phyloP scores from a whole-genome alignment of 805 yeast genomes.

The Candida sphagnicola region DNA sequence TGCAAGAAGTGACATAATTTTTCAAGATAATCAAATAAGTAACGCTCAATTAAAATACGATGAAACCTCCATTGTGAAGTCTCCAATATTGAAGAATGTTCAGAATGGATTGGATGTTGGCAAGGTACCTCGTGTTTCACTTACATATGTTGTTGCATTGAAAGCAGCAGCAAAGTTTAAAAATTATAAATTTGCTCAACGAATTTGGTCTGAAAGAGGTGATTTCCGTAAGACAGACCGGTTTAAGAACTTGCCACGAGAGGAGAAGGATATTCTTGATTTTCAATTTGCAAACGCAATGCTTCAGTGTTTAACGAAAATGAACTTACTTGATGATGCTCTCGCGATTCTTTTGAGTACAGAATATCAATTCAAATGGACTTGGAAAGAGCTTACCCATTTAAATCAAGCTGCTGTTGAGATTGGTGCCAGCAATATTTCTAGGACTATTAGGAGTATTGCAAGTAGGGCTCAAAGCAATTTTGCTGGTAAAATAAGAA shows the following conservation, averaged over 20 bases:
- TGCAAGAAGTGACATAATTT: background rate
- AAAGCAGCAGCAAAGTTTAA: slow-evolving; percentile 60
- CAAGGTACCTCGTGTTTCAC: slow-evolving; percentile 29
- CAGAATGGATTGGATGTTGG: slow-evolving; percentile 3
- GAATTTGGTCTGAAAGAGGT: slow-evolving; percentile 80
- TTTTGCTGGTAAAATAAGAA: slow-evolving; percentile 36
- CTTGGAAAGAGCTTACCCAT: slow-evolving; percentile 31
- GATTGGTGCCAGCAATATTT: slow-evolving; percentile 25
- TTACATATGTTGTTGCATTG: slow-evolving; percentile 57
- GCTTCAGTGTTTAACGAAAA: slow-evolving; percentile 54
- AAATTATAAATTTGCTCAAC: slow-evolving; percentile 55
- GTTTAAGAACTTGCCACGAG: slow-evolving; percentile 41
- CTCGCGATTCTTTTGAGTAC: slow-evolving; percentile 64
- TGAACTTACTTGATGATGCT: slow-evolving; percentile 65
- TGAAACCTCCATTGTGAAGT: slow-evolving; percentile 12
- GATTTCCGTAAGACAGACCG: slow-evolving; percentile 50
- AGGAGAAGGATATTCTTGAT: slow-evolving; percentile 44
- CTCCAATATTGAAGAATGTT: slow-evolving; percentile 16
- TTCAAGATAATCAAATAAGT: background rate
- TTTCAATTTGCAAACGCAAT: slow-evolving; percentile 70
- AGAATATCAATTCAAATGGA: slow-evolving; percentile 69
- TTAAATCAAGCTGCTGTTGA: slow-evolving; percentile 28
- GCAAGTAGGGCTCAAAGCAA: slow-evolving; percentile 33
- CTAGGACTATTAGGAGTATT: slow-evolving; percentile 29
- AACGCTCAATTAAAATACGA: slow-evolving; percentile 4